Evolutionary conservation across 1,139 yeast genomes (phyloP).

Genomic region (Kodamaea ohmeri): DNA sequence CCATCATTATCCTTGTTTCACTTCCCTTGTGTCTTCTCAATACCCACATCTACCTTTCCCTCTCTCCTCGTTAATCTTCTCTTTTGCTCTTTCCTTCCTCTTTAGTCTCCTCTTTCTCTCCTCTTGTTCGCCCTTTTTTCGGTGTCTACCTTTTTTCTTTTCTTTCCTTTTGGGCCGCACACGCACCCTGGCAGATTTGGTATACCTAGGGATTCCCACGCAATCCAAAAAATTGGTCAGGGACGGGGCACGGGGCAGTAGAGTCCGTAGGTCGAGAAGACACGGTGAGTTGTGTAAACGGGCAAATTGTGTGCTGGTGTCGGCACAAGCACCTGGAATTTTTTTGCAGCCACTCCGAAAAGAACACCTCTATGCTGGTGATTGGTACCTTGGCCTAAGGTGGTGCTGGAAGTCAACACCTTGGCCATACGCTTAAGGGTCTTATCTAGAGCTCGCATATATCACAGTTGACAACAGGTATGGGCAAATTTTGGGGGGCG

Average conservation of each 20-base stretch:
- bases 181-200: conserved; percentile 12
- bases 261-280: not conserved
- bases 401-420: too few species aligned
- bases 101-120: not conserved
- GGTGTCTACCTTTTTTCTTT: not conserved
- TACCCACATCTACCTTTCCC: too few species aligned
- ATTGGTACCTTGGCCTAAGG: too few species aligned
- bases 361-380: conserved; percentile 2
- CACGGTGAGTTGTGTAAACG: not conserved
- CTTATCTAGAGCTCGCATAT: too few species aligned
- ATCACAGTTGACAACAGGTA: too few species aligned
- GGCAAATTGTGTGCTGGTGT: conserved; percentile 5
- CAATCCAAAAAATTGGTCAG: conserved; percentile 2
- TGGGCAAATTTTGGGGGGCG: not conserved
- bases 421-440: too few species aligned
- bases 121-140: not conserved
- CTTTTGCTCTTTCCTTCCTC: not conserved
- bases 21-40: too few species aligned
- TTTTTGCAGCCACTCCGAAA: conserved; percentile 9
- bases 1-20: too few species aligned
- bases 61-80: too few species aligned
- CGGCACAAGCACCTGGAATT: conserved; percentile 2
- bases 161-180: conserved; percentile 2
- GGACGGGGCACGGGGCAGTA: not conserved
- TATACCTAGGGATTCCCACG: conserved; percentile 18